Percentiles rank a stretch among this genome's conserved stretches.
phyloP scores from a whole-genome alignment of 2,329 filamentous ascomycete species.

The Iodosphaeria phyllophila region DNA sequence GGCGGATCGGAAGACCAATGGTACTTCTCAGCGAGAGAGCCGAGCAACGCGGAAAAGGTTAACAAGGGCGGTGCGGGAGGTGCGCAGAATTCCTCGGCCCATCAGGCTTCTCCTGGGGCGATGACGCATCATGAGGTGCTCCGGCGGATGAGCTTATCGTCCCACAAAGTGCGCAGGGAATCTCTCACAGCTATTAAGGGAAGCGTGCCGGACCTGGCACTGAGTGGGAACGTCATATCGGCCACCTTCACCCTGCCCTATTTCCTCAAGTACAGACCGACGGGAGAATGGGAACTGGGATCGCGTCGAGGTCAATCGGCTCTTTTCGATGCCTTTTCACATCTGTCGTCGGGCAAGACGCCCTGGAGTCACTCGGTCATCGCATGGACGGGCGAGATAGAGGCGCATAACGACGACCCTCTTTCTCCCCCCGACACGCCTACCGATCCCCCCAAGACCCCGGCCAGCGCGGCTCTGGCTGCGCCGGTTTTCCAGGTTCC shows the following conservation, averaged over 20 bases:
- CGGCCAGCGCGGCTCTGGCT: slow-evolving; percentile 53
- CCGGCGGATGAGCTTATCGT: slow-evolving; percentile 21
- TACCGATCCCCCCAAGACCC: slow-evolving; percentile 26
- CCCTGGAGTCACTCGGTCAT: slow-evolving; percentile 87
- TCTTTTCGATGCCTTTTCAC: slow-evolving; percentile 76
- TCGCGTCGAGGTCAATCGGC: slow-evolving; percentile 75
- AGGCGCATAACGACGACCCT: slow-evolving; percentile 25
- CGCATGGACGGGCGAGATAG: slow-evolving; percentile 86
- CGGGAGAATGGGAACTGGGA: slow-evolving; percentile 48
- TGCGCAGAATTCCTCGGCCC: slow-evolving; percentile 5
- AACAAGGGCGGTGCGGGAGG: not conserved
- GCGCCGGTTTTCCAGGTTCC: slow-evolving; percentile 49
- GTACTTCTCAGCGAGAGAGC: not conserved
- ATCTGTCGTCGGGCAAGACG: slow-evolving; percentile 66
- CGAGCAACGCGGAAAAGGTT: slow-evolving; percentile 1
- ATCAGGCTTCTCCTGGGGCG: slow-evolving; percentile 11
- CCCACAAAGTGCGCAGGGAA: slow-evolving; percentile 24
- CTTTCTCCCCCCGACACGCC: slow-evolving; percentile 28
- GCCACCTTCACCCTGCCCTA: slow-evolving; percentile 46
- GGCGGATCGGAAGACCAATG: too few species aligned
- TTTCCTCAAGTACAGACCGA: slow-evolving; percentile 36
- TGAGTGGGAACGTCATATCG: slow-evolving; percentile 49
- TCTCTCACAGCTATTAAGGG: slow-evolving; percentile 35
- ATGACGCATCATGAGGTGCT: slow-evolving; percentile 21
- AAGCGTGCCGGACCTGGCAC: slow-evolving; percentile 34